phyloP scores from a whole-genome alignment of 306 rosid species.

The Neltuma alba region DNA sequence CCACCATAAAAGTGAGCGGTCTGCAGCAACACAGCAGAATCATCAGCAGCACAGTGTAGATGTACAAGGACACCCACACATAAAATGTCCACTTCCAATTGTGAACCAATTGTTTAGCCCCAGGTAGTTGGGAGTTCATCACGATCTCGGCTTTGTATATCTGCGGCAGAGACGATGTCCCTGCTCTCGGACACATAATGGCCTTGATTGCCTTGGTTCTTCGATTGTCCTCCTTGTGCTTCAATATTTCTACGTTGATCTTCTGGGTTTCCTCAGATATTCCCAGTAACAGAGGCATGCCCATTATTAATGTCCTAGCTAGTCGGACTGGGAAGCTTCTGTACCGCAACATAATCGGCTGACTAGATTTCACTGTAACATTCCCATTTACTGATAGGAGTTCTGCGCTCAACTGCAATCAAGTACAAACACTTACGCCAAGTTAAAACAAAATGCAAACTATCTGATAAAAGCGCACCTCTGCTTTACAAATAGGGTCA shows the following conservation, averaged over 20 bases:
- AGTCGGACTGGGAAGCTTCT: conserved; percentile 72
- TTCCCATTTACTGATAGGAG: conserved; percentile 57
- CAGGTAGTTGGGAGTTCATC: conserved; percentile 63
- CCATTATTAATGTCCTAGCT: conserved; percentile 56
- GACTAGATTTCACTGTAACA: conserved; percentile 62
- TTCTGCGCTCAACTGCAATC: conserved; percentile 67
- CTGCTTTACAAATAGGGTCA: not conserved
- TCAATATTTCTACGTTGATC: conserved; percentile 45
- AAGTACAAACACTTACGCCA: not conserved
- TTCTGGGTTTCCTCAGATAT: conserved; percentile 66
- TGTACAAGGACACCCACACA: conserved; percentile 67
- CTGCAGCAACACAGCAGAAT: conserved; percentile 48
- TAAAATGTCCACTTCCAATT: conserved; percentile 86
- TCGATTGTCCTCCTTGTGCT: conserved; percentile 62
- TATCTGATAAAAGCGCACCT: not conserved
- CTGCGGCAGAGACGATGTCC: conserved; percentile 65
- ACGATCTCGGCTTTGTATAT: conserved; percentile 68
- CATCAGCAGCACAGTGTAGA: conserved; percentile 51
- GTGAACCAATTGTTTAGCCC: conserved; percentile 58
- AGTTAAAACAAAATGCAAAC: not conserved
- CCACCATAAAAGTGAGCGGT: conserved; percentile 40
- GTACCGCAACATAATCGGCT: conserved; percentile 76
- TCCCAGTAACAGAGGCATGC: conserved; percentile 73
- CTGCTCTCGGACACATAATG: conserved; percentile 66
- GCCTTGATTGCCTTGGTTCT: conserved; percentile 63